These are phyloP conservation scores for Fraxinus platypoda DNA, from an alignment of 305 asterid genomes.

Conservation along the genomic window DNA sequence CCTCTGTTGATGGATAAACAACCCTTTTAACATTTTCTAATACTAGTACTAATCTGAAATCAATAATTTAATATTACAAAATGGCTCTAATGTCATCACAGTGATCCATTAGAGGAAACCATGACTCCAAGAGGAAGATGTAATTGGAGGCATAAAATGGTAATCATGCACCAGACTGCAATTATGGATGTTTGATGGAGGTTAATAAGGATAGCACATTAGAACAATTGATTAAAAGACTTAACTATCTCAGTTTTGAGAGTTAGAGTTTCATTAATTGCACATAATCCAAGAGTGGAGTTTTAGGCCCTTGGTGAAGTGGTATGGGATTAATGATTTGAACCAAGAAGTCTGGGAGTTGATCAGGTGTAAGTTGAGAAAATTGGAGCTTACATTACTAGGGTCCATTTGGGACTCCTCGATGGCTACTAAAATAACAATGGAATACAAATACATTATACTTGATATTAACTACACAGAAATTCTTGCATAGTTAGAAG, in stretches of 20 bases:
- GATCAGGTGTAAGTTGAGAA: background rate
- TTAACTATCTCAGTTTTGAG: background rate
- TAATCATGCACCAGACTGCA: background rate
- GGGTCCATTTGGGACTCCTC: background rate
- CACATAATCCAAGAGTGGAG: background rate
- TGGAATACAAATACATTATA: background rate
- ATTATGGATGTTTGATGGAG: background rate
- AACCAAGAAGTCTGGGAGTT: background rate
- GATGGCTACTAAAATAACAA: background rate
- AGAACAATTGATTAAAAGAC: background rate
- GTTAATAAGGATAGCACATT: background rate
- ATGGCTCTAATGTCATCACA: background rate
- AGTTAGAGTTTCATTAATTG: background rate
- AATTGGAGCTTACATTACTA: background rate
- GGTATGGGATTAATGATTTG: background rate
- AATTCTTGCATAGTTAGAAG: background rate
- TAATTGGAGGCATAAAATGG: background rate
- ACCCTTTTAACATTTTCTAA: background rate
- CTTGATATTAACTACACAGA: background rate
- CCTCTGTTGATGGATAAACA: background rate
- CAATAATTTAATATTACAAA: background rate
- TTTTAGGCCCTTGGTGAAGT: background rate
- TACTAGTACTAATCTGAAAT: background rate
- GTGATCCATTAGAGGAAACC: background rate
- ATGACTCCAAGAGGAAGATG: background rate